A percentile compares a stretch with the other conserved stretches of the same genome.
Conservation (phyloP, 495 filamentous ascomycete genomes). For the Hypoxylon rickii region DNA sequence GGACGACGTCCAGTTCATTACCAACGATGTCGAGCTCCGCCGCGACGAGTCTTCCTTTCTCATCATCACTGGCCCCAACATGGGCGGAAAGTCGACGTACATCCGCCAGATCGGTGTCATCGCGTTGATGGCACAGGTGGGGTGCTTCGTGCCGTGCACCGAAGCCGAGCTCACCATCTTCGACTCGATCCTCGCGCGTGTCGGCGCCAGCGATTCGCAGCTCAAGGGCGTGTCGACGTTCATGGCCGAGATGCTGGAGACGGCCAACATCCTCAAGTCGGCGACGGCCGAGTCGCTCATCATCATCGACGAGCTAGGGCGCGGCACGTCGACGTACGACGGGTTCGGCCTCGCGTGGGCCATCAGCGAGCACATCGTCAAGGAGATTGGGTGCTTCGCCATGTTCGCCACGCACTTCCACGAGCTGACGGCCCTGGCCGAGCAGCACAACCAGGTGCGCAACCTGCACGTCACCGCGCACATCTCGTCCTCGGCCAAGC, state of each 20-base stretch:
- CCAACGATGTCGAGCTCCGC: conserved; percentile 88
- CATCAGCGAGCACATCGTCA: conserved; percentile 96
- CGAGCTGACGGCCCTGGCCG: conserved; percentile 87
- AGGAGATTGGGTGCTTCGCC: conserved; percentile 88
- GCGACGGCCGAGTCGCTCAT: conserved; percentile 93
- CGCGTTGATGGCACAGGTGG: conserved; percentile 95
- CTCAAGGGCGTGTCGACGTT: conserved; percentile 98
- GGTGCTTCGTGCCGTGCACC: conserved; percentile 92
- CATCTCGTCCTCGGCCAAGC: conserved; percentile 58
- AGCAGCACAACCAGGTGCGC: conserved; percentile 81
- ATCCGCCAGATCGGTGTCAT: conserved; percentile 98
- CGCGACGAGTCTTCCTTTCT: conserved; percentile 85
- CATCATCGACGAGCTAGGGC: conserved; percentile 98
- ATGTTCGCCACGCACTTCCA: conserved; percentile 99
- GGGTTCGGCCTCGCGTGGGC: conserved; percentile 98
- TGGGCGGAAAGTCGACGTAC: conserved; percentile 99
- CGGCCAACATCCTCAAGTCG: conserved; percentile 96
- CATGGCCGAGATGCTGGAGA: conserved; percentile 99
- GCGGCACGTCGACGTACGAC: conserved; percentile 97
- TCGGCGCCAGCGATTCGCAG: conserved; percentile 93
- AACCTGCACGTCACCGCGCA: conserved; percentile 97
- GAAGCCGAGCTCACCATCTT: conserved; percentile 94
- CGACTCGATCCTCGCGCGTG: conserved; percentile 95
- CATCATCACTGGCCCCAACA: conserved; percentile 98
- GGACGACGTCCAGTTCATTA: conserved; percentile 97